Evolutionary conservation across 2,329 filamentous ascomycete genomes (phyloP).

Genomic region (Pseudogymnoascus sp.): DNA sequence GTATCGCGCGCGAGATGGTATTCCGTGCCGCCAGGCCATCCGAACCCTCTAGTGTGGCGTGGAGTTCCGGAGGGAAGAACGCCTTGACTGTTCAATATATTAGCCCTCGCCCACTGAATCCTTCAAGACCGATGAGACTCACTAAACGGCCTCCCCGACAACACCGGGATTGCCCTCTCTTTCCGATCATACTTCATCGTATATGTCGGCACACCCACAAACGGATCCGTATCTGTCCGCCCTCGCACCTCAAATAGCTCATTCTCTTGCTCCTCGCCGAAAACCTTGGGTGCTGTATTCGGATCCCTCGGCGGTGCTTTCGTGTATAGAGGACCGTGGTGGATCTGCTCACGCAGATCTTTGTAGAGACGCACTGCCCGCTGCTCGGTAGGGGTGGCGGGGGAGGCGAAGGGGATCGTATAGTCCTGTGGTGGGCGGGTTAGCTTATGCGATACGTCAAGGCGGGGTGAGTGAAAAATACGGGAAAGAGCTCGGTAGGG

Average conservation of each 20-base stretch:
- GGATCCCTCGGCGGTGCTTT: slow-evolving; percentile 23
- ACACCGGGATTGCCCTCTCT: slow-evolving; percentile 43
- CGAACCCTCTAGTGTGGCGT: slow-evolving; percentile 40
- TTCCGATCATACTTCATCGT: slow-evolving; percentile 49
- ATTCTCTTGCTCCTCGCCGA: slow-evolving; percentile 33
- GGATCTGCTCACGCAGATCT: slow-evolving; percentile 43
- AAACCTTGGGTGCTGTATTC: slow-evolving; percentile 33
- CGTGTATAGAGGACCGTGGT: slow-evolving; percentile 50
- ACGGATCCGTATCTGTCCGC: slow-evolving; percentile 45
- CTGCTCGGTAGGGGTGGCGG: slow-evolving; percentile 37
- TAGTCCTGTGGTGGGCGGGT: slow-evolving; percentile 20
- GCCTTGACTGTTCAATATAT: slow-evolving; percentile 36
- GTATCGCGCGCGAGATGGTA: slow-evolving; percentile 22
- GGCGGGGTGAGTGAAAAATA: slow-evolving; percentile 24
- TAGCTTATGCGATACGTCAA: slow-evolving; percentile 7
- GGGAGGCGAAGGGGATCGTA: slow-evolving; percentile 29
- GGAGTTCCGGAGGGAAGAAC: slow-evolving; percentile 51
- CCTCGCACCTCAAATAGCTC: slow-evolving; percentile 21
- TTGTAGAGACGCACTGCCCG: slow-evolving; percentile 41
- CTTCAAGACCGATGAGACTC: slow-evolving; percentile 22
- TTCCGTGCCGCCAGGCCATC: slow-evolving; percentile 19
- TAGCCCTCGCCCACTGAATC: slow-evolving; percentile 3
- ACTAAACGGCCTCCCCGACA: slow-evolving; percentile 48
- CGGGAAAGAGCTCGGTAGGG: slow-evolving; percentile 39
- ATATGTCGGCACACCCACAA: slow-evolving; percentile 53